These are phyloP conservation scores for Polysphondylium violaceum DNA, from an alignment of 78 protist species.

Conservation along the genomic window DNA sequence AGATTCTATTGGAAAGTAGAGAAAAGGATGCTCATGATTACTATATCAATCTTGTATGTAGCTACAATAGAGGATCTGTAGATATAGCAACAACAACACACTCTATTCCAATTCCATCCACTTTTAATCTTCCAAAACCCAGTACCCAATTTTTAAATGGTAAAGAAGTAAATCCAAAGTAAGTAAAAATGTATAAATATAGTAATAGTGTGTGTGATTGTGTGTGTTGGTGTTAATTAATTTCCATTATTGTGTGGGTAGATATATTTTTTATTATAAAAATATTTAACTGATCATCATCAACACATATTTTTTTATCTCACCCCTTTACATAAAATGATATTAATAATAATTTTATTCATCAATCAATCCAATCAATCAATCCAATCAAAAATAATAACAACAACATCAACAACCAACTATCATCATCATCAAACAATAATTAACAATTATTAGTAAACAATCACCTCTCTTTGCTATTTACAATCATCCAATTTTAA, in stretches of 20 bases:
- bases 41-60: conserved; percentile 1
- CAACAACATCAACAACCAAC: no score
- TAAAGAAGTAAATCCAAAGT: conserved; percentile 22
- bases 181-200: no score
- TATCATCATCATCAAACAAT: no score
- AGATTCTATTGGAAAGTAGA: background rate
- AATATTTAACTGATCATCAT: no score
- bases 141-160: conserved; percentile 21
- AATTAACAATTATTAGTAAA: background rate
- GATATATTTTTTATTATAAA: background rate
- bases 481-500: conserved; percentile 15
- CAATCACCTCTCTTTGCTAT: conserved; percentile 57
- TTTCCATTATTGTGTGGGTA: no score
- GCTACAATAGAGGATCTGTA: conserved; percentile 8
- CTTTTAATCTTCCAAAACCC: conserved; percentile 33
- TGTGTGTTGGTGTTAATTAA: no score
- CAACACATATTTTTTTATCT: no score
- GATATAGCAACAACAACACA: conserved; percentile 26
- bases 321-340: background rate
- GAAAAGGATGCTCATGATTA: background rate
- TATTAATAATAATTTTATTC: background rate
- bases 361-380: background rate
- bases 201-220: no score
- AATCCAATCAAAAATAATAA: no score
- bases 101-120: background rate